Evolutionary conservation across 768 basidiomycete genomes (phyloP).

Genomic region (Hydnum rufescens): DNA sequence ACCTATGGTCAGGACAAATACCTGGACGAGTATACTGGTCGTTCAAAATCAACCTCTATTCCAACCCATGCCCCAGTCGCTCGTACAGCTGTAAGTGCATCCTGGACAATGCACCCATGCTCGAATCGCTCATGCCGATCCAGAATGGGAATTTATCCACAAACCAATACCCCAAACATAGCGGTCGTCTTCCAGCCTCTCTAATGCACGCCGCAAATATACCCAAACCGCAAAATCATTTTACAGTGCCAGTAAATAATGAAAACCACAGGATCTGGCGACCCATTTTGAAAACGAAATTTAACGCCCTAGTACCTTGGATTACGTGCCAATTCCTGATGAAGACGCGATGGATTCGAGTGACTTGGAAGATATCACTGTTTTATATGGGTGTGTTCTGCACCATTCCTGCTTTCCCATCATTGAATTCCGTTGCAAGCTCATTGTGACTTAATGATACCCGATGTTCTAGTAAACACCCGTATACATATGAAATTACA

Average conservation of each 20-base stretch:
- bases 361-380: constrained; percentile 16
- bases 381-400: not conserved
- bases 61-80: constrained; percentile 12
- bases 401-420: not conserved
- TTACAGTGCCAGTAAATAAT: constrained; percentile 42
- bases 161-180: not conserved
- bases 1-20: constrained; percentile 45
- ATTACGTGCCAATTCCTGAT: constrained; percentile 23
- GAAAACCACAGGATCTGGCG: constrained; percentile 37
- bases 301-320: constrained; percentile 66
- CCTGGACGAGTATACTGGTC: constrained; percentile 59
- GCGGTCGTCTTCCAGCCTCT: not conserved
- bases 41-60: constrained; percentile 33
- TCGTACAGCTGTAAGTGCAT: constrained; percentile 1
- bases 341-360: constrained; percentile 14
- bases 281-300: constrained; percentile 55
- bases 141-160: constrained; percentile 15
- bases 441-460: not conserved
- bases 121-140: constrained; percentile 4
- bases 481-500: constrained; percentile 71
- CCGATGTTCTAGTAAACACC: constrained; percentile 28
- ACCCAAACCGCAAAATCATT: constrained; percentile 63
- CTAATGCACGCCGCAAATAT: constrained; percentile 48
- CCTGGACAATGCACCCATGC: too few relatives aligned
- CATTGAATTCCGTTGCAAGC: not conserved